Evolutionary conservation across 208 protist species (phyloP), one percentile per base, ranked within the genome.

Genomic region (Vickermania spadyakhi): DNA sequence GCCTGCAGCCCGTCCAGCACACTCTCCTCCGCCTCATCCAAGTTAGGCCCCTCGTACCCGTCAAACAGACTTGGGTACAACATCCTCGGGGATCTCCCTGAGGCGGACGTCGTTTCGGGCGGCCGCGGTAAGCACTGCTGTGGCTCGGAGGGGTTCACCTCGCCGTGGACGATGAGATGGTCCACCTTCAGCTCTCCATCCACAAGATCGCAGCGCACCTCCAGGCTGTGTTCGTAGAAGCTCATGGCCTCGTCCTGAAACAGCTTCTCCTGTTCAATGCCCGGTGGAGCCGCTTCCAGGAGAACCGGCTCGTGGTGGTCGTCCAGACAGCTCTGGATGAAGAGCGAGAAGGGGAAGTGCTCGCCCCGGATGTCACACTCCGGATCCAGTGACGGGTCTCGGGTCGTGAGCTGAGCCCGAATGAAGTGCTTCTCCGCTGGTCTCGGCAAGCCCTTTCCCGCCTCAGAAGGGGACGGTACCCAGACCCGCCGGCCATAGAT

Each of bases 261-360:
- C 21, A 64, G 30, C 7, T 58, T 31, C 23, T 36, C 21, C 50
- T 59, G 21, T 18, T 56, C 60, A 25, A 23, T 28, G 23, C 36
- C 51, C 11, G 26, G 26, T 14, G 27, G 27, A 21, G 54, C 51
- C 18, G 36, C 36, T 3, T 31, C 42, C 21, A 42, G 51, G n/a
- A 42, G 29, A n/a, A 28, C 31, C 13, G 51, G 62, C 18, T 45
- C 11, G 36, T 18, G 7, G 11, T 7, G 18, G 7, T 7, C 36
- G 36, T 45, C 36, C 11, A 7, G 36, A 18, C 36, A 18, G 11
- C 7, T 18, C 68, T 89, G 81, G 25, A 91, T 72, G 65, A 88
- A 89, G 30, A 94, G 77, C 21, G 82, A 89, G 56, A 94, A 94
- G 5, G 87, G 87, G 54, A 87, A 89, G 71, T 94, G 87, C 54